phyloP scores from a whole-genome alignment of 345 rosid species.

The Arabis alpina region DNA sequence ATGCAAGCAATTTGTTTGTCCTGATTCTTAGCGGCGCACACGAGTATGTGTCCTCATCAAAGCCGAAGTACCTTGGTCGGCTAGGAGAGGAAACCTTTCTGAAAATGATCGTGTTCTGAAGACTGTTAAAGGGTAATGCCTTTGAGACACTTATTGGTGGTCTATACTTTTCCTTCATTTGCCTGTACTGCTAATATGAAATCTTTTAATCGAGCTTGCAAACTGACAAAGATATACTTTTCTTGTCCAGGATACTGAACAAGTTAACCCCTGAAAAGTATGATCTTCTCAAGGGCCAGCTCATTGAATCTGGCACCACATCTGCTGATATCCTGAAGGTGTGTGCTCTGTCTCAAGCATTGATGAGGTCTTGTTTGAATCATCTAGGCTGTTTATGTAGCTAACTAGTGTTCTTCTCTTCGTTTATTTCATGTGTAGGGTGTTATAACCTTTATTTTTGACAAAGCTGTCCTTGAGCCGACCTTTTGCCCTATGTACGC shows the following conservation, averaged over 20 bases:
- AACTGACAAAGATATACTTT: constrained; percentile 26
- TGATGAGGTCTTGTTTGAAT: constrained; percentile 1
- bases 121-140: constrained; percentile 73
- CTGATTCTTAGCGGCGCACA: constrained; percentile 48
- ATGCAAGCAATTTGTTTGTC: constrained; percentile 32
- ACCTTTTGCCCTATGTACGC: constrained; percentile 58
- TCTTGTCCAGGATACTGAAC: constrained; percentile 73
- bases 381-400: not conserved
- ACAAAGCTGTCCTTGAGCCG: constrained; percentile 90
- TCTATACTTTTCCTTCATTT: constrained; percentile 16
- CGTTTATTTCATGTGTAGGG: constrained; percentile 48
- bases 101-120: constrained; percentile 64
- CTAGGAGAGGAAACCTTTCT: constrained; percentile 57
- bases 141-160: constrained; percentile 1
- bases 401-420: constrained; percentile 20
- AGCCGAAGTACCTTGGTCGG: constrained; percentile 82
- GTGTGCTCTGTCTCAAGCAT: constrained; percentile 1
- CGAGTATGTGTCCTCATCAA: constrained; percentile 52
- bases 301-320: constrained; percentile 90
- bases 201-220: not conserved
- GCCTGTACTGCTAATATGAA: not conserved
- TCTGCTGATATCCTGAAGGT: constrained; percentile 87
- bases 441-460: constrained; percentile 74
- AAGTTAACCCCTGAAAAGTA: constrained; percentile 95
- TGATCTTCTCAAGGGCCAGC: constrained; percentile 91